Conservation (phyloP, 2,329 filamentous ascomycete genomes). For the Biscogniauxia sp. region DNA sequence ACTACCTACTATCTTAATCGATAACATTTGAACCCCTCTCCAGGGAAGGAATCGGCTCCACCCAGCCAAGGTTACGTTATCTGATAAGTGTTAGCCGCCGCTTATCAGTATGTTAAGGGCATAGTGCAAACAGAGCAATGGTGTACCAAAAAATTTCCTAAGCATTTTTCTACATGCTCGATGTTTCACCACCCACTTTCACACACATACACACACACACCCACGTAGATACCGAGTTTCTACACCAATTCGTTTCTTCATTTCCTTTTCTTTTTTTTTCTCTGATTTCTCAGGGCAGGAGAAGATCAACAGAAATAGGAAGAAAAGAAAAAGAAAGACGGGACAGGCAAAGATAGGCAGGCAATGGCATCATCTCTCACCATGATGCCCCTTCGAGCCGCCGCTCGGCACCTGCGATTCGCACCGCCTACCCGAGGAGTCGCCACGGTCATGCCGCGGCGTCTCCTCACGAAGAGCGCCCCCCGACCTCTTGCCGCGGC, state of each 20-base stretch:
- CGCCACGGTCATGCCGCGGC: not conserved
- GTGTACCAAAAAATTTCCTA: not conserved
- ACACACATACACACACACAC: not conserved
- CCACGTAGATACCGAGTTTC: too few species aligned
- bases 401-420: slow-evolving; percentile 4
- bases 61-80: not conserved
- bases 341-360: too few species aligned
- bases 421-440: not conserved
- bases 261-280: too few species aligned
- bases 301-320: too few species aligned
- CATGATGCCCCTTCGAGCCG: slow-evolving; percentile 22
- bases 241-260: too few species aligned
- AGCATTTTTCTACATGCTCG: not conserved
- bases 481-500: slow-evolving; percentile 5
- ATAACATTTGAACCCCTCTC: too few species aligned
- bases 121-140: too few species aligned
- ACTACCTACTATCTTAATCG: too few species aligned
- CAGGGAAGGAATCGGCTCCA: too few species aligned
- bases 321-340: too few species aligned
- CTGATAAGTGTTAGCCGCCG: not conserved
- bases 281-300: too few species aligned
- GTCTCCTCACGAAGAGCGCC: not conserved
- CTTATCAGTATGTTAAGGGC: not conserved
- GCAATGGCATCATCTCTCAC: slow-evolving; percentile 25
- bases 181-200: not conserved